These are phyloP conservation scores for Solanum piurae DNA, from an alignment of 257 asterid species.

Conservation along the genomic window DNA sequence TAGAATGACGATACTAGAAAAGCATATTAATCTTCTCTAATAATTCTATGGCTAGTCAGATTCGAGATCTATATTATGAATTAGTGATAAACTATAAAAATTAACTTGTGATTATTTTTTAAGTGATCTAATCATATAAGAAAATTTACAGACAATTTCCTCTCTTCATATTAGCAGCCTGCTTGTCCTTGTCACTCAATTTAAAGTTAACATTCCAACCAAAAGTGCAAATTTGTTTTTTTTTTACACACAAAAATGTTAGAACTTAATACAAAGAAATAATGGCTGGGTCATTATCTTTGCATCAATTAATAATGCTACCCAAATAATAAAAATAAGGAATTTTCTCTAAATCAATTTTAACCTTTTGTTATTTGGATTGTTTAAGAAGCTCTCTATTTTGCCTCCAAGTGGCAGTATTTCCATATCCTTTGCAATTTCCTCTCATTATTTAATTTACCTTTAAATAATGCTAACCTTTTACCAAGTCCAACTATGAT, in stretches of 20 bases:
- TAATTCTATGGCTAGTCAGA: neutral
- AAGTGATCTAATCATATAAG: neutral
- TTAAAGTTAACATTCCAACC: neutral
- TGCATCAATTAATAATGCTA: neutral
- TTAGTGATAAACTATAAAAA: neutral
- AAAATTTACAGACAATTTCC: neutral
- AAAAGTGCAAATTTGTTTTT: neutral
- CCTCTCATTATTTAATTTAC: neutral
- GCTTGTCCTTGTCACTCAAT: neutral
- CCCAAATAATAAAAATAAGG: neutral
- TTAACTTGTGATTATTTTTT: neutral
- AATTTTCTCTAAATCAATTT: neutral
- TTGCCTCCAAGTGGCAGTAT: conserved; percentile 57
- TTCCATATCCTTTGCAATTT: neutral
- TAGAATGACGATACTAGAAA: neutral
- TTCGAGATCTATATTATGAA: neutral
- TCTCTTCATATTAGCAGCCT: neutral
- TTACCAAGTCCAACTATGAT: neutral
- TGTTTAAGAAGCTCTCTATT: conserved; percentile 3
- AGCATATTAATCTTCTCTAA: neutral
- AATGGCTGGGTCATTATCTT: neutral
- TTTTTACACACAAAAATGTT: neutral
- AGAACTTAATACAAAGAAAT: neutral
- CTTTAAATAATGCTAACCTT: neutral
- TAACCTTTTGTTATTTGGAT: conserved; percentile 12